phyloP scores from a whole-genome alignment of 2,329 filamentous ascomycete species.

The Penicillium sp. region DNA sequence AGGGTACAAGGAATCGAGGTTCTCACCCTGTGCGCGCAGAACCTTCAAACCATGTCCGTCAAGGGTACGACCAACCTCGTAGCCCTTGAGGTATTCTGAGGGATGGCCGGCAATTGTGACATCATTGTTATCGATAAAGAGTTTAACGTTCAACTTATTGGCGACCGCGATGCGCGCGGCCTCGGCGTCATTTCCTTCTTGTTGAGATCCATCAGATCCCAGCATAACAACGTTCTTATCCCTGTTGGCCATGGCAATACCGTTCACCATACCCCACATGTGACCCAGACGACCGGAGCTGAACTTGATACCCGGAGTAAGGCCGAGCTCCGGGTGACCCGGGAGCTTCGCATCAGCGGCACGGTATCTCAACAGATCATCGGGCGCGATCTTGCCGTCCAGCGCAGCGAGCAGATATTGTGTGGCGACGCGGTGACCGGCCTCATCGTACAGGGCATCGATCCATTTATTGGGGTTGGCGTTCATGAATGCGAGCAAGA shows the following conservation, averaged over 20 bases:
- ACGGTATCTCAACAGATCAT: conserved; percentile 43
- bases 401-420: conserved; percentile 40
- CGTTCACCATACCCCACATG: conserved; percentile 42
- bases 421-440: conserved; percentile 42
- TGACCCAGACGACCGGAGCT: conserved; percentile 42
- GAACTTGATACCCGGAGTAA: conserved; percentile 41
- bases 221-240: conserved; percentile 38
- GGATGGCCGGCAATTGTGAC: conserved; percentile 43
- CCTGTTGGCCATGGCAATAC: conserved; percentile 37
- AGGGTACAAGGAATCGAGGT: conserved; percentile 37
- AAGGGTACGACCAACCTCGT: conserved; percentile 32
- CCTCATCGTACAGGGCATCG: conserved; percentile 39
- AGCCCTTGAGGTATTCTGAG: conserved; percentile 40
- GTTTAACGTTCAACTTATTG: conserved; percentile 38
- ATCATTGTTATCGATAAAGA: conserved; percentile 43
- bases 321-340: conserved; percentile 40
- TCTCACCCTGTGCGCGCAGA: conserved; percentile 35
- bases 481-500: conserved; percentile 38
- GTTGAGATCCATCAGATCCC: conserved; percentile 42
- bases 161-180: conserved; percentile 40
- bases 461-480: conserved; percentile 33
- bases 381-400: conserved; percentile 36
- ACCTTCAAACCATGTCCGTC: conserved; percentile 39
- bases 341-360: conserved; percentile 41
- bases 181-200: conserved; percentile 43